Conservation (phyloP, 2,329 filamentous ascomycete genomes). For the Plectosphaerella cucumerina region DNA sequence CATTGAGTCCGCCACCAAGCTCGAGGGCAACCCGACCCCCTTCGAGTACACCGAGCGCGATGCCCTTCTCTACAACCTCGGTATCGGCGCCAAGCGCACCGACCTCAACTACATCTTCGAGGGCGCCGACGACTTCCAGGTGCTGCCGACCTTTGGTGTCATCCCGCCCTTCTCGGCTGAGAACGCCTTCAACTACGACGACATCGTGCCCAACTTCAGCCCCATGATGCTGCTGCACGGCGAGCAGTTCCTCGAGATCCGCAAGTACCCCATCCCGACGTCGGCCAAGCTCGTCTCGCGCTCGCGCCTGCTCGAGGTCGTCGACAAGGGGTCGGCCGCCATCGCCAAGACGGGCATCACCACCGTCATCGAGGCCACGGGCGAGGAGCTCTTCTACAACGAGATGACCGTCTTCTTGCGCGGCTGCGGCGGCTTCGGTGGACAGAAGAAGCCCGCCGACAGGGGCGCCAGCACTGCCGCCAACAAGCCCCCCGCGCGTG, state of each 20-base stretch:
- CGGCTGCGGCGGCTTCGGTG: conserved; percentile 86
- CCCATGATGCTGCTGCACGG: conserved; percentile 99
- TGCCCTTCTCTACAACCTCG: conserved; percentile 91
- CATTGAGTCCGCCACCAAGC: conserved; percentile 72
- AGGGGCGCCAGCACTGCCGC: conserved; percentile 75
- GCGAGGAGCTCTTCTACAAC: conserved; percentile 95
- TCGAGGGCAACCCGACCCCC: conserved; percentile 65
- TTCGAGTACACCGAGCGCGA: conserved; percentile 85
- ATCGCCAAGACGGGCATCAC: conserved; percentile 76
- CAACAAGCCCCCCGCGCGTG: conserved; percentile 73
- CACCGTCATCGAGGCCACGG: conserved; percentile 79
- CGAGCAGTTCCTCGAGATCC: conserved; percentile 95
- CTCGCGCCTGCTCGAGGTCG: conserved; percentile 82
- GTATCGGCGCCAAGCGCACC: conserved; percentile 84
- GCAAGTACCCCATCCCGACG: conserved; percentile 88
- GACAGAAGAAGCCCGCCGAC: conserved; percentile 70
- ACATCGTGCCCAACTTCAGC: conserved; percentile 91
- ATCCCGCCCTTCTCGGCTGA: conserved; percentile 88
- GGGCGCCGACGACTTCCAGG: conserved; percentile 86
- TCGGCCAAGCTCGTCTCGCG: conserved; percentile 70
- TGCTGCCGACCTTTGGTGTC: conserved; percentile 91
- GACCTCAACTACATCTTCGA: conserved; percentile 89
- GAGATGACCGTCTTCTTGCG: conserved; percentile 91
- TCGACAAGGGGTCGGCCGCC: conserved; percentile 91
- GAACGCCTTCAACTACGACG: conserved; percentile 72